These are phyloP conservation scores for Capillidium rhysosporum DNA, from an alignment of 371 early-diverging fungal genomes.

Conservation along the genomic window DNA sequence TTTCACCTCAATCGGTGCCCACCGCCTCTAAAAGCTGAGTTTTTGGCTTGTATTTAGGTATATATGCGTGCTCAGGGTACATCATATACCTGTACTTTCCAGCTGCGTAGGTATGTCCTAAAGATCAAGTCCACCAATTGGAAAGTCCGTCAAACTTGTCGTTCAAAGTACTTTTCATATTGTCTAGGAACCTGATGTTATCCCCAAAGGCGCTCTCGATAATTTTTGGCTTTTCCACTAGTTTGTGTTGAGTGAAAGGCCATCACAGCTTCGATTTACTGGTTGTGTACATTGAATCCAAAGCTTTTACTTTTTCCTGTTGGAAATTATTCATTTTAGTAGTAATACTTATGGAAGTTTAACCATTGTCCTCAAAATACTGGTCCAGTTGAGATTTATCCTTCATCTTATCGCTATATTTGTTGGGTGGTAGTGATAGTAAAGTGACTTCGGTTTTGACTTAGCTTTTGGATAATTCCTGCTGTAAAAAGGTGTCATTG, in stretches of 20 bases:
- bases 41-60: conserved; percentile 40
- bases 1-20: conserved; percentile 40
- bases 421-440: conserved; percentile 28
- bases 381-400: conserved; percentile 26
- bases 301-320: conserved; percentile 24
- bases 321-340: conserved; percentile 23
- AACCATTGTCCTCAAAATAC: conserved; percentile 33
- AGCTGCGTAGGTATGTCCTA: conserved; percentile 56
- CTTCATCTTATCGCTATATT: conserved; percentile 16
- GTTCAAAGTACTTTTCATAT: conserved; percentile 11
- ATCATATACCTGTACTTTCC: conserved; percentile 70
- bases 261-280: conserved; percentile 46
- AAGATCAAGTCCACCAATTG: conserved; percentile 71
- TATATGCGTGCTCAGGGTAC: conserved; percentile 55
- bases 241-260: conserved; percentile 66
- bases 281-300: conserved; percentile 32
- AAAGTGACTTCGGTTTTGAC: conserved; percentile 12
- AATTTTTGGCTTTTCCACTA: conserved; percentile 37
- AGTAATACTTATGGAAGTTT: conserved; percentile 21
- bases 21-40: conserved; percentile 32
- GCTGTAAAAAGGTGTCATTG: conserved; percentile 32
- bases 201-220: conserved; percentile 62
- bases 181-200: conserved; percentile 26
- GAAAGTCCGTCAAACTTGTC: conserved; percentile 57
- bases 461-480: conserved; percentile 12